Base-by-base conservation (phyloP, 148 eudicot genomes). In the Nepenthes mirabilis region DNA sequence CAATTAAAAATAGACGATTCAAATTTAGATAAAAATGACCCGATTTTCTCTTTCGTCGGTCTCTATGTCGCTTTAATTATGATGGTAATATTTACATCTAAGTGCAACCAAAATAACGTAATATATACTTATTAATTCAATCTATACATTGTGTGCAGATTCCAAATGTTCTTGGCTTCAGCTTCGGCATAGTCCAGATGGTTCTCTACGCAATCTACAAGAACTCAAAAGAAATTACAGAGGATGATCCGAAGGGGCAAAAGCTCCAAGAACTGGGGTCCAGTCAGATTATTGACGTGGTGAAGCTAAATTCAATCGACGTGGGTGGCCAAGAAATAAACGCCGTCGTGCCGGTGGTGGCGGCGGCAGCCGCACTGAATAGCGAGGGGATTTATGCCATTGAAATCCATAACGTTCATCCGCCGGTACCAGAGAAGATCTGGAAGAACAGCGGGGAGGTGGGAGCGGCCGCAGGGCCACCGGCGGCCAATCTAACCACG, bases 211-310 rank as follows among this genome's bases (percentile, higher is more conserved):
- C 55, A 7, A 45, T 56, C 12, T 65, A 65, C 47, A 56, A 43
- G 14, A 48, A 65, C 43, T 14, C 68, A 8, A 65, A 34, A 14
- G 36, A 40, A 55, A 14, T 43, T 36, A 43, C 32, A 7, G 49
- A 11, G 1, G 23, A 23, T 23, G 43, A 36, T 1, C 5, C 68
- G 50, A 62, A 67, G 9, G 47, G 58, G 5, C 58, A 60, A 6
- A 64, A 76, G 62, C 32, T 65, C 11, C 70, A 55, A 1, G 66
- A 48, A 36, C 11, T 67, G 33, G 7, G 1, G 2, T 55, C 43
- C 6, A 74, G 76, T 9, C 86, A 78, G 40, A 75, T 75, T 33
- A 75, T 78, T 12, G 76, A 78, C 34, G 72, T 78, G 9, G 74
- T 65, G 65, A 75, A 70, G 61, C 74, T 82, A 6, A 56, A 69